Evolutionary conservation across 352 stramenopile genomes (phyloP), one percentile per base, ranked within the genome.

Genomic region (Phytophthora pinifolia): DNA sequence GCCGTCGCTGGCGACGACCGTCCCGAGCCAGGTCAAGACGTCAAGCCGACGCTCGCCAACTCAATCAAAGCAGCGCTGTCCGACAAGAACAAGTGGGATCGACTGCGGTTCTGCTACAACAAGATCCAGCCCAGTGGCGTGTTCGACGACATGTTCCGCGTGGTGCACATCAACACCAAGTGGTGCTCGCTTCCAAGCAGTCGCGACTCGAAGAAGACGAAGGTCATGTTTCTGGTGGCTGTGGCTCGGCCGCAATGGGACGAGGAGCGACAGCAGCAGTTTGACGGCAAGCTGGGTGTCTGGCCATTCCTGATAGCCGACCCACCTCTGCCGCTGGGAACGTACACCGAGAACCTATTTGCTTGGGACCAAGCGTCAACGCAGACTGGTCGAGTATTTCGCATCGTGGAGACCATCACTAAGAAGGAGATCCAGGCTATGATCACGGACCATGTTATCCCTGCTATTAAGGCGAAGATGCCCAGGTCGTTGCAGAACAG

Each of bases 141-240:
- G n/a, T 74, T 72, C 42, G 54, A 78, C 29, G 56, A 72, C 44
- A 75, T 78, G 69, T 62, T 62, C 25, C 70, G 75, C 49, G 58
- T 75, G 12, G 65, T 75, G 30, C 69, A 78, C 39, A 60, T 78
- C 8, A 73, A 78, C 32, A 67, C 65, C 49, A 77, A 76, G 38
- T 74, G 59, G 65, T 72, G 62, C 39, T 59, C 39, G 15, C 32
- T 78, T 4, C 61, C 50, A 8, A 50, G 58, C 14, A 46, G 32
- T 32, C 49, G 59, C 39, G 59, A 73, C 22, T 39, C 39, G n/a
- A 72, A 69, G 49, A 78, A 71, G 39, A 59, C 44, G 9, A 70
- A 69, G 36, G 65, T 65, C 18, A 76, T 76, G 69, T 74, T 79
- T 32, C 57, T 82, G 1, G 43, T 66, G 34, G 72, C 65, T 35